Evolutionary conservation across 164 flowering plant species (phyloP), one percentile per base, ranked within the genome.

Genomic region (Nymphaea colorata): DNA sequence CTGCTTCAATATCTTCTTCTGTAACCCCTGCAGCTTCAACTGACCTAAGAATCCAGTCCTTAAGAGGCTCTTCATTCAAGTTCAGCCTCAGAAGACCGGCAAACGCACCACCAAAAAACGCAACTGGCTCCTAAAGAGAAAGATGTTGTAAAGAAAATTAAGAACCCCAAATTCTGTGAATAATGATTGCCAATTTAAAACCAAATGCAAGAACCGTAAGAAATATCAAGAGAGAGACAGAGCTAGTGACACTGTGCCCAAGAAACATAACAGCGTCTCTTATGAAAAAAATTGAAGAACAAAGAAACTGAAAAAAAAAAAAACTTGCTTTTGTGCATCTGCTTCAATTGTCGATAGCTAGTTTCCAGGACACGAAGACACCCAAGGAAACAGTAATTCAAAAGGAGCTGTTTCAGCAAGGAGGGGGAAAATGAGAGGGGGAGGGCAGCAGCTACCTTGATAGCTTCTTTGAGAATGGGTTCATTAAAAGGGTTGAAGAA

Each of bases 41-140:
- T 0, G 90, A 84, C 72, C 86, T 83, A 2, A 83, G 66, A 62
- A 93, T 76, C 98, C 96, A 93, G 62, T 88, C 96, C 74, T 80
- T 90, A 2, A 93, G 84, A 17, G 98, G 96, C 18, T 92, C 96
- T 69, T 89, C 96, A 62, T 82, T 86, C 79, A 89, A 75, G 75
- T 92, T 91, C 59, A 88, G 91, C 82, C 92, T 85, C 73, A 89
- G 59, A 65, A 88, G 77, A 3, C 96, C 96, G 0, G 94, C 98
- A 80, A 90, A 85, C 74, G 89, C 71, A 62, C 96, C 93, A 64
- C 98, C 93, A 82, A 85, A 66, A 79, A 92, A 92, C 5, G 94
- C 98, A 73, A 88, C 86, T 6, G 98, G 98, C 67, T 89, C 98
- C 94, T 92, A 43, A 41, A 68, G n/a, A 25, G 55, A 75, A 14